Percentiles rank a stretch among this genome's conserved stretches.
phyloP scores from a whole-genome alignment of 129 eudicot genomes.

The Saussurea involucrata region DNA sequence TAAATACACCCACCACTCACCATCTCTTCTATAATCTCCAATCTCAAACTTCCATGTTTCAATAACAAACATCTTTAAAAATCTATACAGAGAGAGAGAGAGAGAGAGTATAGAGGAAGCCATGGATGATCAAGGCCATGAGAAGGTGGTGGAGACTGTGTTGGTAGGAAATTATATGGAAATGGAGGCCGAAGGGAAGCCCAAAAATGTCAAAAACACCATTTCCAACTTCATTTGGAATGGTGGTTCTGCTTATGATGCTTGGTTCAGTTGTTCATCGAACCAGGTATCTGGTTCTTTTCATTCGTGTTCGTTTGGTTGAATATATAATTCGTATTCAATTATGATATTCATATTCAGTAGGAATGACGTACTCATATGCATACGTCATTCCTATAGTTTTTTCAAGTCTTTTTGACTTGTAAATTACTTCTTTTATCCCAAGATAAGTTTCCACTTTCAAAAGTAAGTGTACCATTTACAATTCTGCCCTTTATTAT shows the following conservation, averaged over 20 bases:
- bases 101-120: neutral
- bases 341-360: neutral
- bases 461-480: too few species aligned
- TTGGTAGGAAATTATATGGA: slow-evolving; percentile 84
- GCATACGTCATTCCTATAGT: neutral
- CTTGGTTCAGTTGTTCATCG: slow-evolving; percentile 98
- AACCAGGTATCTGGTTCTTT: slow-evolving; percentile 54
- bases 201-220: slow-evolving; percentile 45
- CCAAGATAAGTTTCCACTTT: too few species aligned
- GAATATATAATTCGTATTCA: neutral
- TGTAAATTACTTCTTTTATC: too few species aligned
- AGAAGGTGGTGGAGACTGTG: slow-evolving; percentile 80
- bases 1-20: slow-evolving; percentile 34
- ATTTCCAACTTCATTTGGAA: slow-evolving; percentile 83
- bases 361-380: neutral
- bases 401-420: neutral
- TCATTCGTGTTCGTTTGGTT: neutral
- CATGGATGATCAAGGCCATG: slow-evolving; percentile 36
- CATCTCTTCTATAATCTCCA: slow-evolving; percentile 13
- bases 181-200: slow-evolving; percentile 77
- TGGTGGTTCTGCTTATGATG: slow-evolving; percentile 95
- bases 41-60: slow-evolving; percentile 2
- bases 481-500: neutral
- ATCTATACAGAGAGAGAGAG: neutral
- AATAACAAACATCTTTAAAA: slow-evolving; percentile 5